Evolutionary conservation across 306 rosid species (phyloP).

Genomic region (Sphenostylis stenocarpa): DNA sequence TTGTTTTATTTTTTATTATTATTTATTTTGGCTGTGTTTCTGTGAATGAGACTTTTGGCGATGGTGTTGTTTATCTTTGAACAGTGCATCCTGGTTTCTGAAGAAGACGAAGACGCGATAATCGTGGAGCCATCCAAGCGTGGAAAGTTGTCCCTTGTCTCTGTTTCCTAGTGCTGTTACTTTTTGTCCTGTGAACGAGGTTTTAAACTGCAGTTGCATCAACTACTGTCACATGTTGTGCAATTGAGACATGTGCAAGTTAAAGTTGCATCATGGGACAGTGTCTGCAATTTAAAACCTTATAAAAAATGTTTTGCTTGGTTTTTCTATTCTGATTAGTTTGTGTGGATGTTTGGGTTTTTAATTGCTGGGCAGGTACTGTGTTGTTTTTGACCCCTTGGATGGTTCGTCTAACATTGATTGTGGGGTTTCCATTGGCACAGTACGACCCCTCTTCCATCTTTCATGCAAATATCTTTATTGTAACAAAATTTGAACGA

Average conservation of each 20-base stretch:
- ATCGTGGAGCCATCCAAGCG: constrained; percentile 68
- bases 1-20: not conserved
- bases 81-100: constrained; percentile 90
- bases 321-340: not conserved
- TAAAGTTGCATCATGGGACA: not conserved
- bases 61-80: constrained; percentile 29
- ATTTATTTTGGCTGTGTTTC: not conserved
- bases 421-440: constrained; percentile 97
- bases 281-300: constrained; percentile 9
- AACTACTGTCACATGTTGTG: not conserved
- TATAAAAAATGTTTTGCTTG: not conserved
- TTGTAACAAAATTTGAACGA: not conserved
- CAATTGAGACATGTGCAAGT: not conserved
- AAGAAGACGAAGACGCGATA: constrained; percentile 91
- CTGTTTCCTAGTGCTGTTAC: constrained; percentile 10
- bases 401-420: constrained; percentile 74
- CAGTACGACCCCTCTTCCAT: constrained; percentile 50
- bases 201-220: not conserved
- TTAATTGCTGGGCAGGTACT: constrained; percentile 56
- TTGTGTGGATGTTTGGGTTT: not conserved
- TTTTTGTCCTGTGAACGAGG: not conserved
- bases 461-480: not conserved
- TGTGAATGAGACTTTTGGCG: constrained; percentile 22
- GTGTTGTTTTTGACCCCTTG: constrained; percentile 85
- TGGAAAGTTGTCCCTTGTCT: constrained; percentile 44